Percentiles rank a stretch among this genome's conserved stretches.
phyloP scores from a whole-genome alignment of 148 eudicot genomes.

The Pouteria glomerata region DNA sequence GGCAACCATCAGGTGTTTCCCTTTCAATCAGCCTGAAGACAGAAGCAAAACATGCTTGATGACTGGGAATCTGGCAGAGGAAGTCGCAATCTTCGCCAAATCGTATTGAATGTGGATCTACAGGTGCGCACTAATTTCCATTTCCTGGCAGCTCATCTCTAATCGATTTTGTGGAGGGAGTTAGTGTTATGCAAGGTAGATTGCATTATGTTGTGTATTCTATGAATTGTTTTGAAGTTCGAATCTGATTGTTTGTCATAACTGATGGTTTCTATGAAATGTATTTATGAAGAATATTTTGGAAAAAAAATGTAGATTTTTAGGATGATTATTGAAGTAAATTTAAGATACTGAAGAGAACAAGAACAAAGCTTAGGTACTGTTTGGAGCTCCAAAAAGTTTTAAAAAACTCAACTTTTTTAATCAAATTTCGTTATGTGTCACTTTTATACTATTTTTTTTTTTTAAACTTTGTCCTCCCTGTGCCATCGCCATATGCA shows the following conservation, averaged over 20 bases:
- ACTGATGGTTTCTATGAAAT: neutral
- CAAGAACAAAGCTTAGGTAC: too few species aligned
- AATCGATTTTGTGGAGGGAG: neutral
- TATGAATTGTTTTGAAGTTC: neutral
- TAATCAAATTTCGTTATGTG: too few species aligned
- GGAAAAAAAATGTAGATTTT: neutral
- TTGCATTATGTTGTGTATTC: neutral
- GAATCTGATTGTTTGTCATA: neutral
- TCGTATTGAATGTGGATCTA: slow-evolving; percentile 76
- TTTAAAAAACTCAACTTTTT: too few species aligned
- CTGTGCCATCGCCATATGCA: too few species aligned
- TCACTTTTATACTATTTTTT: too few species aligned
- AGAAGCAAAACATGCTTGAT: slow-evolving; percentile 61
- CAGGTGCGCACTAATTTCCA: neutral
- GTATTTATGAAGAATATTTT: neutral
- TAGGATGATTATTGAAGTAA: neutral
- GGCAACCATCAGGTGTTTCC: slow-evolving; percentile 93
- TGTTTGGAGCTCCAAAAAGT: too few species aligned
- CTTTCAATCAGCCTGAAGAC: slow-evolving; percentile 85
- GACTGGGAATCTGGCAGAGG: slow-evolving; percentile 87
- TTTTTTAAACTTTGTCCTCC: too few species aligned
- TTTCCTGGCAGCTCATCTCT: neutral
- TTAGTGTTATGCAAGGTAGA: neutral
- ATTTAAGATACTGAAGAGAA: too few species aligned
- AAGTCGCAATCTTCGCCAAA: slow-evolving; percentile 97